Evolutionary conservation across 306 rosid genomes (phyloP).

Genomic region (Lupinus albus): DNA sequence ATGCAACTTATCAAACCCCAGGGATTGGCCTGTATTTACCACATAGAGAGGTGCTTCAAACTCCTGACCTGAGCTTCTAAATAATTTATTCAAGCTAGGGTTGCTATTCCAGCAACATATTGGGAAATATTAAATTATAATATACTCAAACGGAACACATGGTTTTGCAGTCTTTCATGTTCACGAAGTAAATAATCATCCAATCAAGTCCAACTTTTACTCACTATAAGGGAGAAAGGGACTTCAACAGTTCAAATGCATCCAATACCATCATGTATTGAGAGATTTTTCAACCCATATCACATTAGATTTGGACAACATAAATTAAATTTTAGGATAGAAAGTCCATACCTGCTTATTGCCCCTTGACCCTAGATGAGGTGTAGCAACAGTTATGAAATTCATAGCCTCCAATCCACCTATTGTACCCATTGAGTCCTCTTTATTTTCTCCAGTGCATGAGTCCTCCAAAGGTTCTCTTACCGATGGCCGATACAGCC

Average conservation of each 20-base stretch:
- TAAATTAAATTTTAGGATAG: conserved; percentile 31
- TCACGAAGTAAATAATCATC: background rate
- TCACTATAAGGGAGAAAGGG: background rate
- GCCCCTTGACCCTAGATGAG: conserved; percentile 98
- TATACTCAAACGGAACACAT: background rate
- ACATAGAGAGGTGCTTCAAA: background rate
- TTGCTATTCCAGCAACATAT: background rate
- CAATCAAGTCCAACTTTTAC: background rate
- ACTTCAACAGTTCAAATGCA: conserved; percentile 3
- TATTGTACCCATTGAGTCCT: conserved; percentile 59
- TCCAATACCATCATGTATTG: background rate
- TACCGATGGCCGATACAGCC: conserved; percentile 63
- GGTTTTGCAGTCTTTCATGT: background rate
- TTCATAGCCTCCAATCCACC: conserved; percentile 86
- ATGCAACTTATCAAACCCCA: background rate
- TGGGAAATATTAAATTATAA: background rate
- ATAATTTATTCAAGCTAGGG: background rate
- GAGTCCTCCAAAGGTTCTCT: conserved; percentile 44
- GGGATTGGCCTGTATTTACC: background rate
- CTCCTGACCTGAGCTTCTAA: background rate
- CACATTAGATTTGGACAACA: conserved; percentile 17
- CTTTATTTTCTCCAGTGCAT: conserved; percentile 41
- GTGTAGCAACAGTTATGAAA: conserved; percentile 92
- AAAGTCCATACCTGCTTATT: conserved; percentile 72
- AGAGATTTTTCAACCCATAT: background rate